These are phyloP conservation scores for Phanerodontia chrysosporium DNA, from an alignment of 768 basidiomycete species.

Conservation along the genomic window DNA sequence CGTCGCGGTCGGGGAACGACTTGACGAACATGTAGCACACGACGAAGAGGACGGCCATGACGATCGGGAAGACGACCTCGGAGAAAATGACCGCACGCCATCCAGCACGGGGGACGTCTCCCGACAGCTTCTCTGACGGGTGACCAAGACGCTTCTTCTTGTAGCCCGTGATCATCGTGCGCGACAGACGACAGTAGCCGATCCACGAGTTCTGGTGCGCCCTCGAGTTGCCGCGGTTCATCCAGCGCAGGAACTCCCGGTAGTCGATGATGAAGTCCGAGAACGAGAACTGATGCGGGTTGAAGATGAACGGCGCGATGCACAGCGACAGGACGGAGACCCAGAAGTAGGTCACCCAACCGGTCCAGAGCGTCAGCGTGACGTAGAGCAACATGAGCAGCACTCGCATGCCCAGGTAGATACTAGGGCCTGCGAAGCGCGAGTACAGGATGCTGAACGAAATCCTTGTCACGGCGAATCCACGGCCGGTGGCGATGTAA, in stretches of 20 bases:
- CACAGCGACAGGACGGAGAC: conserved; percentile 89
- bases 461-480: conserved; percentile 94
- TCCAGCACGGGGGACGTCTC: conserved; percentile 88
- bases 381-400: conserved; percentile 91
- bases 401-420: conserved; percentile 95
- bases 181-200: conserved; percentile 95
- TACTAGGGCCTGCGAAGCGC: conserved; percentile 96
- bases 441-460: conserved; percentile 95
- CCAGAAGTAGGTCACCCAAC: conserved; percentile 97
- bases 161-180: conserved; percentile 99
- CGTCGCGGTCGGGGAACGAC: conserved; percentile 66
- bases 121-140: conserved; percentile 95
- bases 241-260: conserved; percentile 96
- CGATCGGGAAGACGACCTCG: conserved; percentile 80
- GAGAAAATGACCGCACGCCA: conserved; percentile 90
- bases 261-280: conserved; percentile 97
- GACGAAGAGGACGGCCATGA: conserved; percentile 82
- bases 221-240: conserved; percentile 96
- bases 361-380: conserved; percentile 87
- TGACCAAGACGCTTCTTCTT: conserved; percentile 97
- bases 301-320: conserved; percentile 96
- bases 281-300: conserved; percentile 98
- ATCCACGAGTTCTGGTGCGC: conserved; percentile 99
- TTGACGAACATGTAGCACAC: conserved; percentile 92
- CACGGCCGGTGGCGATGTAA: conserved; percentile 98